Percentiles rank a stretch among this genome's conserved stretches.
Evolutionary conservation across 495 filamentous ascomycete genomes (phyloP).

Genomic region (Chaetomium cochliodes): DNA sequence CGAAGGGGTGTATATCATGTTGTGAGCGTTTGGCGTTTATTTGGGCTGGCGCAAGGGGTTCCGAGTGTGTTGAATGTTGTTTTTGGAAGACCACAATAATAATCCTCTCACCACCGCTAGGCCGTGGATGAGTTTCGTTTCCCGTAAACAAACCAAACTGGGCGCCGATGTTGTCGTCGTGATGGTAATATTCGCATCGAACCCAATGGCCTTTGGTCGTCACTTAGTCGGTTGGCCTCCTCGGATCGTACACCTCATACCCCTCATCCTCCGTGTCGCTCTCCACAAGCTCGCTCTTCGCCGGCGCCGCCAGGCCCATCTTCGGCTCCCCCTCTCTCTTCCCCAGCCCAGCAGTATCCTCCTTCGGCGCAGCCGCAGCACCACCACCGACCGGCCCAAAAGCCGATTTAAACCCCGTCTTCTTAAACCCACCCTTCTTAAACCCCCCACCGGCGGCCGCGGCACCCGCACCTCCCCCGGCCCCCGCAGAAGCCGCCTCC

Average conservation of each 20-base stretch:
- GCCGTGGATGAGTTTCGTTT: neutral
- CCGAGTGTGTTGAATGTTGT: neutral
- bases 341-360: conserved; percentile 18
- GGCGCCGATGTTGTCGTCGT: neutral
- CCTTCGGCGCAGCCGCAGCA: conserved; percentile 12
- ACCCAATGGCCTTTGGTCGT: neutral
- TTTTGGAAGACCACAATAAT: neutral
- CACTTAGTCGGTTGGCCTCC: conserved; percentile 52
- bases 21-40: conserved; percentile 4
- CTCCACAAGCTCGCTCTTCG: conserved; percentile 40
- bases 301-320: conserved; percentile 15
- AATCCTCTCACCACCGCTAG: neutral
- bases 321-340: conserved; percentile 27
- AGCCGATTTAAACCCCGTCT: conserved; percentile 53
- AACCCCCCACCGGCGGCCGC: conserved; percentile 46
- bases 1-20: neutral
- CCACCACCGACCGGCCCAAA: conserved; percentile 45
- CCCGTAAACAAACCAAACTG: neutral
- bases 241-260: conserved; percentile 56
- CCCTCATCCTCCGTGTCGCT: conserved; percentile 61
- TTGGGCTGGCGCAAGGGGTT: neutral
- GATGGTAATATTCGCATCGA: neutral
- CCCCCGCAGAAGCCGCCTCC: conserved; percentile 25
- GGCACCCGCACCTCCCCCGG: conserved; percentile 33
- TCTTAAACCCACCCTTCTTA: conserved; percentile 56